phyloP scores from a whole-genome alignment of 1,284 basidiomycete genomes.

The Ganoderma multipileum region DNA sequence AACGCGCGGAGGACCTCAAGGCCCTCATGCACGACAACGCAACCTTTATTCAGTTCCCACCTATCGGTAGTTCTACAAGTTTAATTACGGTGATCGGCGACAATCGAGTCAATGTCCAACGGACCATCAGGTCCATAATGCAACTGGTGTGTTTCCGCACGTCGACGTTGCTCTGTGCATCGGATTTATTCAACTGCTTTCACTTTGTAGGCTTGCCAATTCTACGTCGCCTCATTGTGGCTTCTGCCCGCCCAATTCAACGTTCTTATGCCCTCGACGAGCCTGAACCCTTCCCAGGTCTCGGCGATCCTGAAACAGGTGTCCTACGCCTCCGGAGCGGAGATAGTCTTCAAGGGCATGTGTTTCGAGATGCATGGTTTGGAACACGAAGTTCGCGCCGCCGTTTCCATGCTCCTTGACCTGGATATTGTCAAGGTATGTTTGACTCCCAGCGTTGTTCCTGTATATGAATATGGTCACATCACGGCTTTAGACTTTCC shows the following conservation, averaged over 20 bases:
- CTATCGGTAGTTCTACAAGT: constrained; percentile 90
- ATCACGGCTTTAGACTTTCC: constrained; percentile 70
- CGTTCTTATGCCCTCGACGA: constrained; percentile 83
- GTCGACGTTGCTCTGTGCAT: not conserved
- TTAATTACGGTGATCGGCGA: constrained; percentile 95
- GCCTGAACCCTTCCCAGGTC: constrained; percentile 86
- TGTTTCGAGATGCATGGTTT: constrained; percentile 98
- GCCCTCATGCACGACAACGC: constrained; percentile 96
- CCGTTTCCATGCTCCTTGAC: constrained; percentile 88
- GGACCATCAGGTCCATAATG: constrained; percentile 96
- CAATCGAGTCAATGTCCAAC: constrained; percentile 93
- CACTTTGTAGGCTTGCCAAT: constrained; percentile 85
- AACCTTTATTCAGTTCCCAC: constrained; percentile 94
- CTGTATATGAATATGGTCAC: not conserved
- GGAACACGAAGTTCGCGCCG: constrained; percentile 90
- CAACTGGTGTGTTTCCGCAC: constrained; percentile 71
- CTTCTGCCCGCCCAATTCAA: constrained; percentile 94
- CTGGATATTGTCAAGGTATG: constrained; percentile 88
- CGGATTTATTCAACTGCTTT: constrained; percentile 22
- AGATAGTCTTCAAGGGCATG: constrained; percentile 97
- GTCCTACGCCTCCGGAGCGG: constrained; percentile 87
- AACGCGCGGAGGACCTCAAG: constrained; percentile 90
- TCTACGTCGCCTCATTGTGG: constrained; percentile 97
- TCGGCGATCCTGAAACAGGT: constrained; percentile 88
- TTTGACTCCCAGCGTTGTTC: not conserved